A percentile compares a stretch with the other conserved stretches of the same genome.
Conservation (phyloP, 1,284 basidiomycete species). For the Violaceomyces palustris region DNA sequence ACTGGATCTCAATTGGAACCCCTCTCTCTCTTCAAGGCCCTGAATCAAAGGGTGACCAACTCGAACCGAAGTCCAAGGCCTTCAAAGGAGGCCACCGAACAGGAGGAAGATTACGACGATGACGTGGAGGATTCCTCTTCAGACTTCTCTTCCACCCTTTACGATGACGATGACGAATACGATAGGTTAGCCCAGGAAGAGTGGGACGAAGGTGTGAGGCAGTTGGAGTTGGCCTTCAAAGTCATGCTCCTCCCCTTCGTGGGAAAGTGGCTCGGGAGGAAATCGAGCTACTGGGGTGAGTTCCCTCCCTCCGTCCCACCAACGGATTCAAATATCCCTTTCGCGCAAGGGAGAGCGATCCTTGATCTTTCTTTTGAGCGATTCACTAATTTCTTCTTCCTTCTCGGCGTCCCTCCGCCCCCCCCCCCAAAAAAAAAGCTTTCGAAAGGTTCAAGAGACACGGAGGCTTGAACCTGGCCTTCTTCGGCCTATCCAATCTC, state of each 20-base stretch:
- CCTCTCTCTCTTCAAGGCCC: no score
- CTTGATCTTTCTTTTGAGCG: not conserved
- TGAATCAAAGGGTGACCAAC: no score
- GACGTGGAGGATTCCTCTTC: no score
- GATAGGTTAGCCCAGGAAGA: conserved; percentile 11
- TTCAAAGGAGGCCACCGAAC: no score
- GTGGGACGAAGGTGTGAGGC: conserved; percentile 30
- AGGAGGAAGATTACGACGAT: no score
- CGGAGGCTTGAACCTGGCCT: not conserved
- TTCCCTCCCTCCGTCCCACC: not conserved
- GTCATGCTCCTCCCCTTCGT: conserved; percentile 32
- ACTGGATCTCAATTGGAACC: no score
- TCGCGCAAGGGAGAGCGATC: not conserved
- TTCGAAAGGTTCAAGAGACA: conserved; percentile 11
- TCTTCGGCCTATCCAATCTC: not conserved
- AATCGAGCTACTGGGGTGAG: conserved; percentile 27
- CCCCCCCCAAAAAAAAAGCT: conserved; percentile 1
- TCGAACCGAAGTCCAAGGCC: no score
- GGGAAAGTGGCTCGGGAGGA: conserved; percentile 29
- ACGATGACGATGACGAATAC: conserved; percentile 2
- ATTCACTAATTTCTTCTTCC: not conserved
- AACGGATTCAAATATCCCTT: not conserved
- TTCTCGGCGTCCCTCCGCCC: not conserved
- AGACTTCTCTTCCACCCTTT: no score
- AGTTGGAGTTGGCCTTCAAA: conserved; percentile 25